Percentiles rank a stretch among this genome's conserved stretches.
These are phyloP conservation scores for Auriscalpium vulgare DNA, from an alignment of 768 basidiomycete species.

Conservation along the genomic window DNA sequence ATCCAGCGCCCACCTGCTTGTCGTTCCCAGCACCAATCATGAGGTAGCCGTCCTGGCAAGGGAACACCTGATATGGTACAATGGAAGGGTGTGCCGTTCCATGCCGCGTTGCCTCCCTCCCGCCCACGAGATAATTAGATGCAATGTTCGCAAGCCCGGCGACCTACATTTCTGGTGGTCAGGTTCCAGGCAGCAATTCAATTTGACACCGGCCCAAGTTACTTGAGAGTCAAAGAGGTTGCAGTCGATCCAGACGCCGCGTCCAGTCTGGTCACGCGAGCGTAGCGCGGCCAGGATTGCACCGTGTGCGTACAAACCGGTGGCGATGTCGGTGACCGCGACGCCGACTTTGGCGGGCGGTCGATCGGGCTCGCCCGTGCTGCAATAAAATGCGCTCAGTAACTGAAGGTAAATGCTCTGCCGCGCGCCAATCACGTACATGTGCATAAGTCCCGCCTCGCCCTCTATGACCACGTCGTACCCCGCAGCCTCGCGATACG, in stretches of 20 bases:
- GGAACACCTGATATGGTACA: constrained; percentile 88
- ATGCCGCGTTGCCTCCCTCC: constrained; percentile 72
- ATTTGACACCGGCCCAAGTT: constrained; percentile 7
- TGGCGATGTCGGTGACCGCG: constrained; percentile 84
- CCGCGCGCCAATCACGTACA: constrained; percentile 38
- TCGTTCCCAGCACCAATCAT: constrained; percentile 95
- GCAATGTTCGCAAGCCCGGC: constrained; percentile 90
- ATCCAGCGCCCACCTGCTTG: constrained; percentile 48
- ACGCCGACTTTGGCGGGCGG: constrained; percentile 93
- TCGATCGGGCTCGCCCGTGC: constrained; percentile 83
- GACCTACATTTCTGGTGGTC: constrained; percentile 39
- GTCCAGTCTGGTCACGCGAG: constrained; percentile 75
- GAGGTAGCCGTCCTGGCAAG: constrained; percentile 78
- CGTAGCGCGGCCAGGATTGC: constrained; percentile 88
- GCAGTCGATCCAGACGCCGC: constrained; percentile 87
- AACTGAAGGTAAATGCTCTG: too few relatives aligned
- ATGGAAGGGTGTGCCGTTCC: constrained; percentile 95
- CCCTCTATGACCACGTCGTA: constrained; percentile 64
- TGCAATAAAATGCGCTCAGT: constrained; percentile 20
- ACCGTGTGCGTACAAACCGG: constrained; percentile 84
- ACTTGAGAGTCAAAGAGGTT: constrained; percentile 91
- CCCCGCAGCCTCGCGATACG: constrained; percentile 74
- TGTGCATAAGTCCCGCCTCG: constrained; percentile 93
- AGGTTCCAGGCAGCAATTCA: neutral
- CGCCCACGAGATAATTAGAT: constrained; percentile 86